Evolutionary conservation across 2,329 filamentous ascomycete genomes (phyloP).

Genomic region (Colletotrichum abscissum): DNA sequence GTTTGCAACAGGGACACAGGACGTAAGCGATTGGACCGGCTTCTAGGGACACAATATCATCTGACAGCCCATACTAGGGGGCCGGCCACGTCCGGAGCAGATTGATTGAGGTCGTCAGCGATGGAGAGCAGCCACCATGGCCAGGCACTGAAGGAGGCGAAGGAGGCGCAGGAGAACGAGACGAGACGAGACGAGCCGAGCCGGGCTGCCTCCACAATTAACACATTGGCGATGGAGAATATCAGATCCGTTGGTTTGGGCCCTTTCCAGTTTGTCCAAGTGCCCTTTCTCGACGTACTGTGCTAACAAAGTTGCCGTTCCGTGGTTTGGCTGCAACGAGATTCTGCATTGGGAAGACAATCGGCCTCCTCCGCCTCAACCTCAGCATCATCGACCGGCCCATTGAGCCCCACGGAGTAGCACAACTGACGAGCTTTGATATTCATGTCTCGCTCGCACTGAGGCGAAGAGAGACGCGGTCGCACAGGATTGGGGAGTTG

Average conservation of each 20-base stretch:
- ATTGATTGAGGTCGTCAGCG: not conserved
- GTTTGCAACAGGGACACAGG: conserved; percentile 12
- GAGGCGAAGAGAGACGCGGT: not conserved
- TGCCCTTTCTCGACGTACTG: not conserved
- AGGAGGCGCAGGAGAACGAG: conserved; percentile 9
- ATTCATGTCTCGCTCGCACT: conserved; percentile 23
- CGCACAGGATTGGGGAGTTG: conserved; percentile 15
- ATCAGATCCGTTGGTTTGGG: not conserved
- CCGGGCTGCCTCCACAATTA: conserved; percentile 19
- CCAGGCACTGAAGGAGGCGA: conserved; percentile 23
- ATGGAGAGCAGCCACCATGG: not conserved
- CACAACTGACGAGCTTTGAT: conserved; percentile 3
- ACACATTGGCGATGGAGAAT: not conserved
- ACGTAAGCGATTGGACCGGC: conserved; percentile 27
- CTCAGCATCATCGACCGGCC: conserved; percentile 5
- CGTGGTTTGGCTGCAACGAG: conserved; percentile 11
- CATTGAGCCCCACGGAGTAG: conserved; percentile 13
- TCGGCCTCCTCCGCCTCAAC: conserved; percentile 12
- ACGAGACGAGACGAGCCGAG: conserved; percentile 26
- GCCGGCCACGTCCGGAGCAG: not conserved
- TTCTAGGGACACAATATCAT: conserved; percentile 31
- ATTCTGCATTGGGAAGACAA: conserved; percentile 7
- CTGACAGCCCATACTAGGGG: conserved; percentile 21
- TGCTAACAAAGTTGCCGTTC: conserved; percentile 11
- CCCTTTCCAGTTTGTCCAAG: not conserved